Conservation (phyloP, 129 eudicot species). For the Tagetes erecta region DNA sequence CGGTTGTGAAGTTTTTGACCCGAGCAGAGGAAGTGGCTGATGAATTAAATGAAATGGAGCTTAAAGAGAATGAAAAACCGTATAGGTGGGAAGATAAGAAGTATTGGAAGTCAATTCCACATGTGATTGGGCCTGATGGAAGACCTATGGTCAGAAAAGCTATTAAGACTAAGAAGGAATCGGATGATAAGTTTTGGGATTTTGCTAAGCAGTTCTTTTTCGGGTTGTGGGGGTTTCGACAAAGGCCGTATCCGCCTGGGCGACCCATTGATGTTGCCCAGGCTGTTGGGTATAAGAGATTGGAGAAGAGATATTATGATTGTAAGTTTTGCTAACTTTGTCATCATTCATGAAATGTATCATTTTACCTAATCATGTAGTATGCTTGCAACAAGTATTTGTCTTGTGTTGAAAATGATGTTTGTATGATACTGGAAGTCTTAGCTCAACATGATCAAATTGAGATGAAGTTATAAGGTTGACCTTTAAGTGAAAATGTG, state of each 20-base stretch:
- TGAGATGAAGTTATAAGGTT: neutral
- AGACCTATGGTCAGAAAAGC: conserved; percentile 88
- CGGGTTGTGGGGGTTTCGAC: conserved; percentile 88
- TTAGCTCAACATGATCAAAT: neutral
- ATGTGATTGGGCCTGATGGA: conserved; percentile 86
- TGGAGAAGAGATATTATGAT: conserved; percentile 80
- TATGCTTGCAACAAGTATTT: no score
- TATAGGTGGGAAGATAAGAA: conserved; percentile 53
- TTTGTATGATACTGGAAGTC: no score
- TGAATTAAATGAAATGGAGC: conserved; percentile 59
- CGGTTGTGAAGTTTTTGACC: conserved; percentile 58
- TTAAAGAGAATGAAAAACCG: conserved; percentile 58
- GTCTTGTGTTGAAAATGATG: neutral
- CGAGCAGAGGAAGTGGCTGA: conserved; percentile 64
- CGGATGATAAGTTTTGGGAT: conserved; percentile 94
- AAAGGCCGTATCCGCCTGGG: conserved; percentile 88
- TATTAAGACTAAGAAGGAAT: conserved; percentile 37
- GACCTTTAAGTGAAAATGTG: no score
- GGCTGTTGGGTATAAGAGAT: conserved; percentile 77
- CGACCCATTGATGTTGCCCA: conserved; percentile 91
- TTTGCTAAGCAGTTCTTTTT: conserved; percentile 83
- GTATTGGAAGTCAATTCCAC: conserved; percentile 67
- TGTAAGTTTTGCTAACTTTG: conserved; percentile 51
- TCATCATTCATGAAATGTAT: no score
- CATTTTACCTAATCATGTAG: no score